Evolutionary conservation across 2,329 filamentous ascomycete species (phyloP).

Genomic region (Teratosphaeria epicoccoides): DNA sequence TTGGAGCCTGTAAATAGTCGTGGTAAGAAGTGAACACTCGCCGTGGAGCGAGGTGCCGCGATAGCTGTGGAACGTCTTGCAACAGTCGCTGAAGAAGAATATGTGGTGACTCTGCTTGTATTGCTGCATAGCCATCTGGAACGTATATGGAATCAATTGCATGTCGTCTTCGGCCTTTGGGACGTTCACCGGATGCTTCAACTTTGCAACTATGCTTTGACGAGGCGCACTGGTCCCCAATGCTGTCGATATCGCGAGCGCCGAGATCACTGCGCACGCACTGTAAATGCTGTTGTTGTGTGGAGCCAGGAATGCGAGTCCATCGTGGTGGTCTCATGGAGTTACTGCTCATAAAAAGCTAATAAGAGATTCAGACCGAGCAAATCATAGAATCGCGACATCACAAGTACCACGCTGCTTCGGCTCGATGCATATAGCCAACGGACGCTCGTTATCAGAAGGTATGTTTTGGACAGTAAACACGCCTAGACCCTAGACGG

Average conservation of each 20-base stretch:
- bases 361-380: neutral
- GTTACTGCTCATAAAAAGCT: neutral
- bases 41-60: constrained; percentile 8
- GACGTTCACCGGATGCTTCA: constrained; percentile 3
- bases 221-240: constrained; percentile 7
- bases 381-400: too few relatives aligned
- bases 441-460: too few relatives aligned
- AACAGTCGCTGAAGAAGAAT: constrained; percentile 7
- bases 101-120: neutral
- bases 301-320: constrained; percentile 7
- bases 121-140: neutral
- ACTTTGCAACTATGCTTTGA: neutral
- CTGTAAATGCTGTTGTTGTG: constrained; percentile 16
- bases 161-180: constrained; percentile 6
- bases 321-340: neutral
- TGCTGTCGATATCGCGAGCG: constrained; percentile 14
- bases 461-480: too few relatives aligned
- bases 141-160: constrained; percentile 12
- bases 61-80: constrained; percentile 5
- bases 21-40: constrained; percentile 13
- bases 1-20: constrained; percentile 14
- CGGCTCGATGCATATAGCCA: too few relatives aligned
- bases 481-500: too few relatives aligned
- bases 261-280: constrained; percentile 19
- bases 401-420: too few relatives aligned